Evolutionary conservation across 2,329 filamentous ascomycete genomes (phyloP).

Genomic region (Cercospora citrullina): DNA sequence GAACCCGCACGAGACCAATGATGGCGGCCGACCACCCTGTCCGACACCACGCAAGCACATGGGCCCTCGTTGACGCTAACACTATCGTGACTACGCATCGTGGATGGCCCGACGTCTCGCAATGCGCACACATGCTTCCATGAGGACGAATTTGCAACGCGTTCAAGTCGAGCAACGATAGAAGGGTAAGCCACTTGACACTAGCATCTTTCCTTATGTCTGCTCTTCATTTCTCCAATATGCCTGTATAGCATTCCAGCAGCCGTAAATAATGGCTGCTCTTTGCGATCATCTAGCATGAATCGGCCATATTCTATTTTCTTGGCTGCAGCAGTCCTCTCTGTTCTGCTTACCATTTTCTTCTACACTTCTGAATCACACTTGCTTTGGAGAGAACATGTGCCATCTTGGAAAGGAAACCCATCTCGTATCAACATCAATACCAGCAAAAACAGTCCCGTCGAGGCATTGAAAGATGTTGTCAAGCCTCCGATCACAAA

Average conservation of each 20-base stretch:
- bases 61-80: not conserved
- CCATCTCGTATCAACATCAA: not conserved
- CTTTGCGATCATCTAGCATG: constrained; percentile 4
- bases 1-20: not conserved
- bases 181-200: not conserved
- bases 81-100: not conserved
- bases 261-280: not conserved
- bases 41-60: not conserved
- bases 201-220: not conserved
- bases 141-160: not conserved
- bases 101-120: not conserved
- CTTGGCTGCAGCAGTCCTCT: constrained; percentile 10
- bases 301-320: constrained; percentile 6
- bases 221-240: not conserved
- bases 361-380: constrained; percentile 7
- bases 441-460: not conserved
- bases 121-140: not conserved
- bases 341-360: constrained; percentile 7
- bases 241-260: not conserved
- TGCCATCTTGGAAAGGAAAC: not conserved
- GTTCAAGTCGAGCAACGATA: not conserved
- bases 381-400: not conserved
- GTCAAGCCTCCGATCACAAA: not conserved
- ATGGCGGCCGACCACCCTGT: not conserved
- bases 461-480: not conserved